These are phyloP conservation scores for Cichorium intybus DNA, from an alignment of 140 eudicot species.

Conservation along the genomic window DNA sequence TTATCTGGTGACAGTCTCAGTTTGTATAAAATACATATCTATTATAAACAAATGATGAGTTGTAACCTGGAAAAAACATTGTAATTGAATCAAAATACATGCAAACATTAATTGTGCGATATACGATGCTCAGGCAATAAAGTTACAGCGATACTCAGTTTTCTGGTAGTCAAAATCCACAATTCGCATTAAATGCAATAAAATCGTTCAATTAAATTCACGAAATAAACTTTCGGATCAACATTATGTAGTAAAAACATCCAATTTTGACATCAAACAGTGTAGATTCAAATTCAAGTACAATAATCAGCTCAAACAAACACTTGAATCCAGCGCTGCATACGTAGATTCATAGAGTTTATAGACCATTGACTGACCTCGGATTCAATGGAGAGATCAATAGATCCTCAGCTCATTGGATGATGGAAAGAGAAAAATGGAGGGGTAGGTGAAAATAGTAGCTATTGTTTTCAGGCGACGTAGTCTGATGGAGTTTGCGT, in stretches of 20 bases:
- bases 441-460: not conserved
- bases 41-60: not conserved
- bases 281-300: not conserved
- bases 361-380: conserved; percentile 7
- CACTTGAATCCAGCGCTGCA: not conserved
- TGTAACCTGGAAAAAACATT: not conserved
- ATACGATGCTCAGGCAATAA: not conserved
- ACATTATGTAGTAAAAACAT: not conserved
- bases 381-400: conserved; percentile 8
- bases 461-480: conserved; percentile 2
- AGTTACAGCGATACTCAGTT: not conserved
- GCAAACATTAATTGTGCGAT: not conserved
- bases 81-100: conserved; percentile 1
- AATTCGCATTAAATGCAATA: not conserved
- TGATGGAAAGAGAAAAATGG: not conserved
- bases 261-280: not conserved
- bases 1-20: not conserved
- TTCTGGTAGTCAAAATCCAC: conserved; percentile 4
- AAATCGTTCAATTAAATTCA: conserved; percentile 2
- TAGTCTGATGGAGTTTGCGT: conserved; percentile 14
- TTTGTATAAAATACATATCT: not conserved
- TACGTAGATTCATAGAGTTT: not conserved
- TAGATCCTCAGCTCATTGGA: conserved; percentile 5
- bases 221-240: not conserved
- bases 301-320: conserved; percentile 15